Evolutionary conservation across 129 eudicot genomes (phyloP).

Genomic region (Daucus carota): DNA sequence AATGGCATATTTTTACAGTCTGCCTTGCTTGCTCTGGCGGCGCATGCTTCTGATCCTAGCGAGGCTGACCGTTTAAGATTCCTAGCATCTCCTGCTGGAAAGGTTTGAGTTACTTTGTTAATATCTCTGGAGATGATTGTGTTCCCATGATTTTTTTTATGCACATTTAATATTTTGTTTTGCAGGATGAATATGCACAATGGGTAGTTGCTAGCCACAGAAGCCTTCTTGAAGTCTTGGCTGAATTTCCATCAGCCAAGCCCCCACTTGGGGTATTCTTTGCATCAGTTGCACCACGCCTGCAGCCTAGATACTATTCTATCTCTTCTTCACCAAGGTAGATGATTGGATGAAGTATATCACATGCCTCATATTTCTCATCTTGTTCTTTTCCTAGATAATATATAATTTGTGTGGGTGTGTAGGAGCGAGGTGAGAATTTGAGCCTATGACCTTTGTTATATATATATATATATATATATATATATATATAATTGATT

Average conservation of each 20-base stretch:
- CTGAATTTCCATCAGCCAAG: conserved; percentile 80
- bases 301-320: conserved; percentile 78
- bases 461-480: neutral
- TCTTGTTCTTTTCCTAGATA: no score
- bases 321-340: conserved; percentile 85
- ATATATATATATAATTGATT: neutral
- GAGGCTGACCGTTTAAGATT: conserved; percentile 72
- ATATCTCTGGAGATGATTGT: neutral
- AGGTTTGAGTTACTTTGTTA: conserved; percentile 35
- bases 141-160: neutral
- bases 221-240: conserved; percentile 68
- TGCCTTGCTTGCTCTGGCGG: conserved; percentile 69
- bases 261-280: conserved; percentile 84
- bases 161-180: neutral
- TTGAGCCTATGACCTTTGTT: neutral
- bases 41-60: conserved; percentile 69
- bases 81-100: conserved; percentile 89
- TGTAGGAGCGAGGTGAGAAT: neutral
- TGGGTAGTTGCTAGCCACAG: conserved; percentile 68
- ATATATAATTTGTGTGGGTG: no score
- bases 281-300: conserved; percentile 65
- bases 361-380: neutral
- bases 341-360: conserved; percentile 5
- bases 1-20: conserved; percentile 42
- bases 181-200: conserved; percentile 62